Evolutionary conservation across 768 basidiomycete species (phyloP).

Genomic region (Suillus sp.): DNA sequence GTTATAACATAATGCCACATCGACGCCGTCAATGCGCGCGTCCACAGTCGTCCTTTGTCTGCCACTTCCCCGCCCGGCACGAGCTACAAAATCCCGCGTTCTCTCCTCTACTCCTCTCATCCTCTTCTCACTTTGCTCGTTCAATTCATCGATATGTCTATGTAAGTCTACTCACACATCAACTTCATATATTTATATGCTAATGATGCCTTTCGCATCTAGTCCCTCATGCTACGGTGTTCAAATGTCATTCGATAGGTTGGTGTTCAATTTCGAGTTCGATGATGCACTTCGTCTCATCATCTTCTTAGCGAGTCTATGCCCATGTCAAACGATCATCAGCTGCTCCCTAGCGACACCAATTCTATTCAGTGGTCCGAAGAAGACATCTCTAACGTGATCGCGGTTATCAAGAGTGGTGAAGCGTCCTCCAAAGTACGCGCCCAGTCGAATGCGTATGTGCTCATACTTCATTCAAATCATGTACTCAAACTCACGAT

Average conservation of each 20-base stretch:
- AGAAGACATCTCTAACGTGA: no score
- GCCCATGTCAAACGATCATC: no score
- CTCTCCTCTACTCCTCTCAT: neutral
- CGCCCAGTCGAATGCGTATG: no score
- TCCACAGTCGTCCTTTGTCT: neutral
- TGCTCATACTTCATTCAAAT: no score
- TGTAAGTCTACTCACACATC: neutral
- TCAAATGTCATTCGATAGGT: neutral
- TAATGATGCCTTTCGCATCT: neutral
- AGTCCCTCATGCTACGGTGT: neutral
- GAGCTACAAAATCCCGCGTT: neutral
- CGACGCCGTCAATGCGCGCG: no score
- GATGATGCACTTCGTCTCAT: neutral
- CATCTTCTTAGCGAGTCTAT: neutral
- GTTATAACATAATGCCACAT: neutral
- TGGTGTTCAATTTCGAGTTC: neutral
- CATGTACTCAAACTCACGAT: no score
- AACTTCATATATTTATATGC: neutral
- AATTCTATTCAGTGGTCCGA: no score
- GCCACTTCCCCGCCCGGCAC: no score
- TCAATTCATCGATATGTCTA: neutral
- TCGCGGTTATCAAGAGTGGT: no score
- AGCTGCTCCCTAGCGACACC: no score
- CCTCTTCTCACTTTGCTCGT: neutral
- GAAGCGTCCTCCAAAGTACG: no score